Evolutionary conservation across 1,284 basidiomycete genomes (phyloP), one percentile per base, ranked within the genome.

Genomic region (Cutaneotrichosporon sp.): DNA sequence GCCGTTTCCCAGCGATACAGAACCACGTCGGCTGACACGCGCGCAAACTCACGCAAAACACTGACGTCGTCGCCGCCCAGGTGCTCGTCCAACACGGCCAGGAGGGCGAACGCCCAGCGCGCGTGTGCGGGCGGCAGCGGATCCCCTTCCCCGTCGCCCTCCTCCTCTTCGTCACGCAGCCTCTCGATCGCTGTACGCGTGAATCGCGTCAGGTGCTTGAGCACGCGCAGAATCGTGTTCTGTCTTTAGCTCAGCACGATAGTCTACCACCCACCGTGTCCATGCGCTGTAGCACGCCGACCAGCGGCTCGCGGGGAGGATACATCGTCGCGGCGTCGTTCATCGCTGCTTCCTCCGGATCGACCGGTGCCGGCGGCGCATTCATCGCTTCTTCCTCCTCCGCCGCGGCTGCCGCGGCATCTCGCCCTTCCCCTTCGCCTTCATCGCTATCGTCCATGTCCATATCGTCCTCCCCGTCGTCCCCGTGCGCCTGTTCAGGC

Each of bases 31-130:
- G 88, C 78, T 63, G 85, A 85, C 4, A 82, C 83, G 33, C 89
- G 83, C 2, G 86, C 87, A 22, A 97, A 80, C 49, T 81, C 84
- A 15, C 92, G 84, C 48, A 96, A 72, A 2, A 82, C 78, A 60
- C 82, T 85, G 72, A 87, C 85, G 63, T 94, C 86, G 55, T 90
- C 87, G 14, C 85, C 83, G 35, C 83, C 81, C 30, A 93, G 76
- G 33, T 83, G 78, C 13, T 83, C 80, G 51, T 91, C 88, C 18
- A 92, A 76, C 41, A 83, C 80, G 15, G 85, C 78, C 14, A 97
- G 79, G 40, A 93, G 80, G 3, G 81, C 80, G 70, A 94, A 90
- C 42, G 91, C 83, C 91, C 92, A 96, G 33, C 81, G 82, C 2
- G 83, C 81, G 65, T 93, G 88, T 20, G 79, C 76, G 48, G 83